Conservation (phyloP, 2,329 filamentous ascomycete species). For the Fusarium napiforme region DNA sequence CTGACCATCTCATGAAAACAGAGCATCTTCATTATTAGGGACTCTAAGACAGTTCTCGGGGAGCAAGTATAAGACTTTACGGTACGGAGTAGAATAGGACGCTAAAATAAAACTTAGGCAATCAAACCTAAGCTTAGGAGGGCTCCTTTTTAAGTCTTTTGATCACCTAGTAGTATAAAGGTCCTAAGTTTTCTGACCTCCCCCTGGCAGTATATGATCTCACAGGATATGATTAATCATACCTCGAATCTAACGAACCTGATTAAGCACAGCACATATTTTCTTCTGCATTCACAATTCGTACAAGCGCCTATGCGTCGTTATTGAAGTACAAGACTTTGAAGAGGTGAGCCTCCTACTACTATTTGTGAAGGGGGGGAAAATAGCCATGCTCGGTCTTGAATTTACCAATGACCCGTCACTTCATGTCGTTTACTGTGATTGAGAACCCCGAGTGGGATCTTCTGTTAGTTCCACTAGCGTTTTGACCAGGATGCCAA, state of each 20-base stretch:
- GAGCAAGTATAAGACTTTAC: not conserved
- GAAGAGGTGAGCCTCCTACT: not conserved
- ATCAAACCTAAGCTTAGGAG: not conserved
- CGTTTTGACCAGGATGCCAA: slow-evolving; percentile 12
- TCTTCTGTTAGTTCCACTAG: slow-evolving; percentile 18
- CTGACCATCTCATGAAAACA: slow-evolving; percentile 3
- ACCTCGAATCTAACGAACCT: not conserved
- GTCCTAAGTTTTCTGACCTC: not conserved
- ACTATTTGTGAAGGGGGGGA: not conserved
- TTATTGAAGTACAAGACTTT: not conserved
- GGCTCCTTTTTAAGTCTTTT: not conserved
- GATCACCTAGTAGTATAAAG: not conserved
- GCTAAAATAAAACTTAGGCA: not conserved
- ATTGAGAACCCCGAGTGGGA: not conserved
- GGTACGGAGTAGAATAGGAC: not conserved
- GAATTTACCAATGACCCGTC: not conserved
- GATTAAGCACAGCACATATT: not conserved
- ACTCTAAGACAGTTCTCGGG: not conserved
- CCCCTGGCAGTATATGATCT: slow-evolving; percentile 1
- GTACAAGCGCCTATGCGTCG: not conserved
- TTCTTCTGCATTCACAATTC: not conserved
- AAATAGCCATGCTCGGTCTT: not conserved
- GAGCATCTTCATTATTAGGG: not conserved
- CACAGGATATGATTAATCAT: slow-evolving; percentile 5
- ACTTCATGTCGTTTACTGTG: slow-evolving; percentile 1